Base-by-base conservation (phyloP, 1,139 yeast species). In the Blastobotrys illinoisensis region DNA sequence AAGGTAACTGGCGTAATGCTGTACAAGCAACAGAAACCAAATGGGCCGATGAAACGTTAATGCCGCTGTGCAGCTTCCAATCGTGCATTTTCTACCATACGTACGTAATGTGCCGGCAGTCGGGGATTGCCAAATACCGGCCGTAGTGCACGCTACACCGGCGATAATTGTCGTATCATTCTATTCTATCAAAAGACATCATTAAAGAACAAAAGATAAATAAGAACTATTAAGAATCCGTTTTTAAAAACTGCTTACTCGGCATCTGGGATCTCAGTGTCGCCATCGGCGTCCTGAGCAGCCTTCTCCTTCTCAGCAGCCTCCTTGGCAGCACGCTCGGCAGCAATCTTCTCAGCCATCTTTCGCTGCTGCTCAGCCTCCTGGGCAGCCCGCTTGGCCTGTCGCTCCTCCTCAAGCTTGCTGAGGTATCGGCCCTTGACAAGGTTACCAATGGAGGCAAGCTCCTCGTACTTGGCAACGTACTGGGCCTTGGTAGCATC, bases 381-480 rank as follows among this genome's bases (percentile, higher is more conserved):
- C 74, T 85, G 85, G 76, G 88, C 88, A 66, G 89, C 83, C 76
- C 88, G 85, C 70, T 80, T 76, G 68, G 95, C 90, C 76, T 89
- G 95, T 75, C 86, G 86, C 81, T 88, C 88, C 76, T 93, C 98
- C 77, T 93, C 97, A 74, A 90, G 89, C 77, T 93, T 90, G 62
- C 93, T 88, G 67, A 86, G 78, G 79, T 88, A 93, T 79, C 99
- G 86, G 68, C 97, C 98, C 78, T 86, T 88, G 74, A 93, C 89
- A 65, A 93, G 78, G 80, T 95, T 93, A 74, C 99, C 99, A 67
- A 85, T 79, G 52, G 96, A 81, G 51, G 97, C 96, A 71, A 93
- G 84, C 76, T 93, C 99, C 77, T 95, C 99, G 77, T 91, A 90
- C 77, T 88, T 91, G 70, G 99, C 98, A 76, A 95, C 86, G 80